Evolutionary conservation across 176 grass and related monocot species (phyloP).

Genomic region (Poa annua): DNA sequence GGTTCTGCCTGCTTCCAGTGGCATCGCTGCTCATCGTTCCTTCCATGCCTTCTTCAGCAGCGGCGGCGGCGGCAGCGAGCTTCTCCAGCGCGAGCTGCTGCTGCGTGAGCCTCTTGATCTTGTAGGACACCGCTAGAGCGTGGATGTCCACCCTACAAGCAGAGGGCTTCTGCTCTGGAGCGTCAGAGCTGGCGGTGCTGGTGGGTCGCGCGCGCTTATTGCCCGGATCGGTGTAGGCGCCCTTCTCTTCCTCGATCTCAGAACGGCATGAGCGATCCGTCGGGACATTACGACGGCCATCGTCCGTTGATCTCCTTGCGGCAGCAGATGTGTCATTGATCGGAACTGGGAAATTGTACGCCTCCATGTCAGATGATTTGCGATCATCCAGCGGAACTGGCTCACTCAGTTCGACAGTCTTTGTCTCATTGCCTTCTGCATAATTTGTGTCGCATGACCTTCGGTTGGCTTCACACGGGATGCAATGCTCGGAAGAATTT

Average conservation of each 20-base stretch:
- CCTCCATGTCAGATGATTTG: slow-evolving; percentile 22
- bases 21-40: slow-evolving; percentile 32
- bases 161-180: slow-evolving; percentile 34
- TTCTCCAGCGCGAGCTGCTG: slow-evolving; percentile 70
- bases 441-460: too few species aligned
- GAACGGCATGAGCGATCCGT: neutral
- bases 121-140: slow-evolving; percentile 83
- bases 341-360: neutral
- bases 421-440: neutral
- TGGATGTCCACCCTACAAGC: slow-evolving; percentile 77
- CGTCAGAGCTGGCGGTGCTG: slow-evolving; percentile 26
- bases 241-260: slow-evolving; percentile 70
- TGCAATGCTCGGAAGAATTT: neutral
- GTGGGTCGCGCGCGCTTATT: neutral
- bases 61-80: slow-evolving; percentile 21
- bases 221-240: slow-evolving; percentile 52
- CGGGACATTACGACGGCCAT: neutral
- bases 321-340: neutral
- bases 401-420: slow-evolving; percentile 31
- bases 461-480: neutral
- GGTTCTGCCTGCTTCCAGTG: slow-evolving; percentile 35
- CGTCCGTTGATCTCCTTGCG: slow-evolving; percentile 2
- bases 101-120: slow-evolving; percentile 92
- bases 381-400: slow-evolving; percentile 18
- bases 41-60: slow-evolving; percentile 23